phyloP scores from a whole-genome alignment of 1,284 basidiomycete genomes.

The Sparassis latifolia region DNA sequence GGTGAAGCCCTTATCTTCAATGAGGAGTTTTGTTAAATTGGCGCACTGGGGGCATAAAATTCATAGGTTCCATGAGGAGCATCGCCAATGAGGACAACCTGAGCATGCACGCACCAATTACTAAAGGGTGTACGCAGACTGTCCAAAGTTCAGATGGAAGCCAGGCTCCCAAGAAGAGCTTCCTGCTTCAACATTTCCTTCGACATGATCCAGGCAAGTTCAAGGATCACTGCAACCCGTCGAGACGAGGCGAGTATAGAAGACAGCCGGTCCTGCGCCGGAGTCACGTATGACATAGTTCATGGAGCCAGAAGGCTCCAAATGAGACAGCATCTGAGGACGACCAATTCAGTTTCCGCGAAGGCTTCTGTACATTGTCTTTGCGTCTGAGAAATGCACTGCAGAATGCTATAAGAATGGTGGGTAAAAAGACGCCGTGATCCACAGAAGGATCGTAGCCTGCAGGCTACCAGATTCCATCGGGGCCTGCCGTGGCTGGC shows the following conservation, averaged over 20 bases:
- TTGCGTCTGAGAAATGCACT: too few relatives aligned
- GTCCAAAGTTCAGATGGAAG: constrained; percentile 14
- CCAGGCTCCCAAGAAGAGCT: constrained; percentile 14
- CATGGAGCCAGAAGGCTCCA: too few relatives aligned
- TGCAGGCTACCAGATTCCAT: constrained; percentile 26
- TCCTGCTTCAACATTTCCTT: constrained; percentile 10
- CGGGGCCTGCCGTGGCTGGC: constrained; percentile 22
- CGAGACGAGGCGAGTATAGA: too few relatives aligned
- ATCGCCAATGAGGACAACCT: constrained; percentile 24
- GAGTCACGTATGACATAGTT: too few relatives aligned
- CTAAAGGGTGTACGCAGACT: constrained; percentile 17
- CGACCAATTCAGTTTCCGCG: too few relatives aligned
- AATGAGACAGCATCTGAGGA: too few relatives aligned
- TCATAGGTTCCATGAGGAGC: constrained; percentile 26
- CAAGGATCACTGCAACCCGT: background rate
- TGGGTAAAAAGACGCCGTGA: too few relatives aligned
- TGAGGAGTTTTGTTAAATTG: constrained; percentile 23
- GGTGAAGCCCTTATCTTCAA: constrained; percentile 25
- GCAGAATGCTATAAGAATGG: too few relatives aligned
- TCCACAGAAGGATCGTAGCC: constrained; percentile 3
- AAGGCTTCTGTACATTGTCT: too few relatives aligned
- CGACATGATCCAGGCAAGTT: background rate
- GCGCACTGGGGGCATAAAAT: constrained; percentile 25
- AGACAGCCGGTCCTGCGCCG: too few relatives aligned
- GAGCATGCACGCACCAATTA: constrained; percentile 9